Base-by-base conservation (phyloP, 192 early-diverging fungal genomes). In the Pilaira anomala region DNA sequence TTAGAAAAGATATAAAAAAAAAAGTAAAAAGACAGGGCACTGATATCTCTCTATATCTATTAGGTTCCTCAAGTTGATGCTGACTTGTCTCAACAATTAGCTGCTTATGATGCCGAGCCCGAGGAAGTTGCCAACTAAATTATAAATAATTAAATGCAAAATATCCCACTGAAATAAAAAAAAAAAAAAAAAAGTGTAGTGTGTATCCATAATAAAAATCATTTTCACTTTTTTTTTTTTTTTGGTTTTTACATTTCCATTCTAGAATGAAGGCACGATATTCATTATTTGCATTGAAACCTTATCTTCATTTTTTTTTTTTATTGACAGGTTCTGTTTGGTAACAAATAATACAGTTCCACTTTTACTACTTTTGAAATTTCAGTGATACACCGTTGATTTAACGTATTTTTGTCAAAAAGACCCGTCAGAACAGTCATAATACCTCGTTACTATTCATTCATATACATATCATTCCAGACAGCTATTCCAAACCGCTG, bases 91-190 rank as follows among this genome's bases (percentile, higher is more conserved):
- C 30, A 62, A 25, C 67, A 69, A 54, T 69, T 69, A 53, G 67
- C 67, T 57, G 60, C 59, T 36, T 69, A 69, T 40, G 67, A 69
- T 62, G 51, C 59, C 26, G 67, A 69, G 24, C 67, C 67, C 60
- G 53, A 56, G 41, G 67, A 69, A 62, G 52, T 19, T 48, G 19
- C 60, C 24, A 39, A 63, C 21, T 69, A 69, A 46, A 65, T 48
- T 41, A 33, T 41, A 30, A 3, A 42, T 39, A 51, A 53, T 44
- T 21, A 46, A 30, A 46, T 18, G 11, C 11, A 52, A 29, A 52
- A 52, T 26, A 52, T 33, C 25, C 18, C 21, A 22, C 24, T 12
- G 7, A 46, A 46, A 16, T 46, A 46, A 3, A 19, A 19, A 19
- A 6, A 46, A 18, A 16, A 19, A 19, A 46, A 16, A 46, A 6